Evolutionary conservation across 257 asterid genomes (phyloP).

Genomic region (Cinchona pubescens): DNA sequence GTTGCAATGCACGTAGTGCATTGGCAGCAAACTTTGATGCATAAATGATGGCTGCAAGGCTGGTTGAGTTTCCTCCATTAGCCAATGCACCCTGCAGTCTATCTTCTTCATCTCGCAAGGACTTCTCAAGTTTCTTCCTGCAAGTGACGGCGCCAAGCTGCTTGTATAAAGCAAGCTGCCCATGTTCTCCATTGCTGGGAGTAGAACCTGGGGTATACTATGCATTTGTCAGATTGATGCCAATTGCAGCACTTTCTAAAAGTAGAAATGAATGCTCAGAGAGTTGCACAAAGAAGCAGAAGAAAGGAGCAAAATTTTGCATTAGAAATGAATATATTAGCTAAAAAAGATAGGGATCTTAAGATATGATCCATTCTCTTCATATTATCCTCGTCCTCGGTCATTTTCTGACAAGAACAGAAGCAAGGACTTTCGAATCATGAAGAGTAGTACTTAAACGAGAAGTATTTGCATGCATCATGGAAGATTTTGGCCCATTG

Average conservation of each 20-base stretch:
- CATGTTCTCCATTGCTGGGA: slow-evolving; percentile 76
- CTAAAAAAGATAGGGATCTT: neutral
- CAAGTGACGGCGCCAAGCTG: slow-evolving; percentile 55
- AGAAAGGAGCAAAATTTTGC: neutral
- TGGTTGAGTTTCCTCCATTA: slow-evolving; percentile 29
- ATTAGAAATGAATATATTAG: neutral
- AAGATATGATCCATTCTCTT: neutral
- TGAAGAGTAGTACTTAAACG: neutral
- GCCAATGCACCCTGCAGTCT: slow-evolving; percentile 29
- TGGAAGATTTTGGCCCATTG: neutral
- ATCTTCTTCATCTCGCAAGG: slow-evolving; percentile 44
- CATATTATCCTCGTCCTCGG: too few species aligned
- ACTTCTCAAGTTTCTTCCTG: slow-evolving; percentile 47
- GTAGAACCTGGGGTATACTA: slow-evolving; percentile 35
- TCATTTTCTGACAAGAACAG: neutral
- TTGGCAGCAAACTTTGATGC: slow-evolving; percentile 56
- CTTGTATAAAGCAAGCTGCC: slow-evolving; percentile 68
- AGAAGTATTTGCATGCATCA: neutral
- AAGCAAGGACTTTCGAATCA: neutral
- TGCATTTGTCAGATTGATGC: neutral
- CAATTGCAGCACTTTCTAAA: neutral
- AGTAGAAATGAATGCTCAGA: neutral
- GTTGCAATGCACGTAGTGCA: slow-evolving; percentile 35
- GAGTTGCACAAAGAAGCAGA: neutral
- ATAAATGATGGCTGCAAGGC: slow-evolving; percentile 47